These are phyloP conservation scores for Klebsormidium nitens DNA, from an alignment of 139 green algal genomes.

Conservation along the genomic window DNA sequence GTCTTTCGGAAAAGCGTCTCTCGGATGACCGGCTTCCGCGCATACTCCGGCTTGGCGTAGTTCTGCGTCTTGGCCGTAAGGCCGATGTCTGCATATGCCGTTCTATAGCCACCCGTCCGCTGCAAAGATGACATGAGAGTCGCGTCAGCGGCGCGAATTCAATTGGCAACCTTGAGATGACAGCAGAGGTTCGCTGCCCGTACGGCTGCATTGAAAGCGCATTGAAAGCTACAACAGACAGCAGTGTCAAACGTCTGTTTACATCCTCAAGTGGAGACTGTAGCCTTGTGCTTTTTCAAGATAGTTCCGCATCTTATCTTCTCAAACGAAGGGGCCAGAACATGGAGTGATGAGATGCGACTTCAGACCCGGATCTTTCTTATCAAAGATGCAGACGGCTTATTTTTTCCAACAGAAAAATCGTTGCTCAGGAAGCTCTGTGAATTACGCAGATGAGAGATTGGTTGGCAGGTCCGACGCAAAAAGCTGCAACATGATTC, in stretches of 20 bases:
- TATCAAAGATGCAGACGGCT: neutral
- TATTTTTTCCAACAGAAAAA: neutral
- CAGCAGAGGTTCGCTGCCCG: no score
- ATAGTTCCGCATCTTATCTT: no score
- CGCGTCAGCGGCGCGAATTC: no score
- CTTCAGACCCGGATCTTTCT: neutral
- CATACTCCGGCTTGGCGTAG: constrained; percentile 17
- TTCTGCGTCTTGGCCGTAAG: neutral
- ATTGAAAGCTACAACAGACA: neutral
- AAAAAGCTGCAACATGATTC: no score
- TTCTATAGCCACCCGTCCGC: neutral
- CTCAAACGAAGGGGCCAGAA: no score
- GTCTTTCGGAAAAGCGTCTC: constrained; percentile 22
- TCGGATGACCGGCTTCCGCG: constrained; percentile 7
- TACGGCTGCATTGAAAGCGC: neutral
- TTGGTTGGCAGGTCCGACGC: no score
- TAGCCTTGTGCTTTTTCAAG: no score
- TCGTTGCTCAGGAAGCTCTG: neutral
- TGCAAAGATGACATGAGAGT: neutral
- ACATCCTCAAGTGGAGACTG: no score
- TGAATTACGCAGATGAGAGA: neutral
- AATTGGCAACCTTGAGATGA: neutral
- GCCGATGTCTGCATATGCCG: neutral
- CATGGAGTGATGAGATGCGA: neutral
- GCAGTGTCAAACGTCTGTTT: neutral